Base-by-base conservation (phyloP, 2,329 filamentous ascomycete genomes). In the Botrytis elliptica region DNA sequence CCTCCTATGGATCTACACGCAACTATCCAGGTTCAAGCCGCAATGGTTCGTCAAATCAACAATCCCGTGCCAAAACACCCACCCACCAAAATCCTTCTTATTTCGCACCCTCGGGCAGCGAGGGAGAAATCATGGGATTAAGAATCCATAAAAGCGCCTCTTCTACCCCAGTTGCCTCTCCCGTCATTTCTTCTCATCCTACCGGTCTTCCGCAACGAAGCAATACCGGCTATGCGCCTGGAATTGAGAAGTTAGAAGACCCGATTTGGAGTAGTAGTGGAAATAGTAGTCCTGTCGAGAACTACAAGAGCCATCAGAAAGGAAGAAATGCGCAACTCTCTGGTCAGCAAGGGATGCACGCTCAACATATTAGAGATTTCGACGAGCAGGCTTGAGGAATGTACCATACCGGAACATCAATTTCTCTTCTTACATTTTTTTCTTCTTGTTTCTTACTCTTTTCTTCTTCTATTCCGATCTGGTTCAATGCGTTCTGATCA, bases 341-440 rank as follows among this genome's bases (percentile, higher is more conserved):
- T 16, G 49, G 25, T 40, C 49, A 68, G 36, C 66, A 55, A 18
- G 6, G 20, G 0, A 22, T 46, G 40, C 55, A 60, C 3, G 68
- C 68, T 68, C 42, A 42, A 18, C 64, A 68, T 3, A 72, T 72
- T 68, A 33, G 55, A 2, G 71, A 72, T 72, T 72, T 72, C 29
- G 71, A 72, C 29, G 63, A 60, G 38, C 38, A 36, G 25, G 16
- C 14, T 12, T 72, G 60, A 55, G 29, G 25, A n/a, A 14, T 14
- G n/a, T 22, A 22, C 4, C 25, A 6, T 8, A 42, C 16, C 4
- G 4, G 5, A 33, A 46, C 8, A 12, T 46, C 16, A 64, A 33
- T 22, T 64, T 29, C 5, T 10, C 4, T 64, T 29, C 12, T 40
- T n/a, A 29, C 25, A 44, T 20, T n/a, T 1, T 1, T n/a, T 42